Evolutionary conservation across 2,329 filamentous ascomycete genomes (phyloP).

Genomic region (Xenoacremonium recifei): DNA sequence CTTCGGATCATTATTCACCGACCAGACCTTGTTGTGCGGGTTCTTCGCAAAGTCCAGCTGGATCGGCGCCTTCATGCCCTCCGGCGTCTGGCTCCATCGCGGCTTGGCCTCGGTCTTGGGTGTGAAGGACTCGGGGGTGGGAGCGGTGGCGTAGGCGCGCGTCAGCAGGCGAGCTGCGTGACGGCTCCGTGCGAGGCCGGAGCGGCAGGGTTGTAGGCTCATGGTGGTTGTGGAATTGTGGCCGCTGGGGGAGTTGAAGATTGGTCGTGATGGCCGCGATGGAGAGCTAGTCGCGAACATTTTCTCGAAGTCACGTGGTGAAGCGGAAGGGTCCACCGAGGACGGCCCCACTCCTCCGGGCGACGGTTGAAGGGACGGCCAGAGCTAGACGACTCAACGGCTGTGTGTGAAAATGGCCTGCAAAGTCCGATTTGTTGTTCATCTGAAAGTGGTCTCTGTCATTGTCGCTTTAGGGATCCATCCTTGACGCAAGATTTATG

Average conservation of each 20-base stretch:
- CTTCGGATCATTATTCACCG: slow-evolving; percentile 72
- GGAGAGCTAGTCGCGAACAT: slow-evolving; percentile 28
- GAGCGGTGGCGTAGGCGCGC: slow-evolving; percentile 29
- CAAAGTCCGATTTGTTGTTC: no score
- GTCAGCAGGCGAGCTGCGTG: slow-evolving; percentile 20
- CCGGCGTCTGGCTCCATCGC: slow-evolving; percentile 70
- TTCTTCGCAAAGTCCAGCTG: slow-evolving; percentile 57
- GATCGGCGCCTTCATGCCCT: slow-evolving; percentile 68
- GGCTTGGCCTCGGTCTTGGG: slow-evolving; percentile 35
- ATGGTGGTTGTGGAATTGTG: slow-evolving; percentile 22
- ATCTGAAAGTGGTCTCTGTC: no score
- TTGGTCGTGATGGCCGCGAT: slow-evolving; percentile 5
- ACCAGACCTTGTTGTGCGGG: slow-evolving; percentile 54
- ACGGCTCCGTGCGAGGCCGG: slow-evolving; percentile 25
- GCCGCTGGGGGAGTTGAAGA: slow-evolving; percentile 8
- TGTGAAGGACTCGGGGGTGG: slow-evolving; percentile 27
- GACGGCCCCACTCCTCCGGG: slow-evolving; percentile 20
- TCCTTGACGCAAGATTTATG: no score
- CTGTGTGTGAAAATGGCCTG: no score
- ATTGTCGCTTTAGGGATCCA: no score
- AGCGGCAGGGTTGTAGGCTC: slow-evolving; percentile 34
- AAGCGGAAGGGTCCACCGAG: slow-evolving; percentile 8
- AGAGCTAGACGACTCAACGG: no score
- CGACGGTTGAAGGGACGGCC: no score
- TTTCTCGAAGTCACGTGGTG: slow-evolving; percentile 32